Percentiles rank a stretch among this genome's conserved stretches.
Evolutionary conservation across 352 stramenopile species (phyloP).

Genomic region (Phytophthora cajani): DNA sequence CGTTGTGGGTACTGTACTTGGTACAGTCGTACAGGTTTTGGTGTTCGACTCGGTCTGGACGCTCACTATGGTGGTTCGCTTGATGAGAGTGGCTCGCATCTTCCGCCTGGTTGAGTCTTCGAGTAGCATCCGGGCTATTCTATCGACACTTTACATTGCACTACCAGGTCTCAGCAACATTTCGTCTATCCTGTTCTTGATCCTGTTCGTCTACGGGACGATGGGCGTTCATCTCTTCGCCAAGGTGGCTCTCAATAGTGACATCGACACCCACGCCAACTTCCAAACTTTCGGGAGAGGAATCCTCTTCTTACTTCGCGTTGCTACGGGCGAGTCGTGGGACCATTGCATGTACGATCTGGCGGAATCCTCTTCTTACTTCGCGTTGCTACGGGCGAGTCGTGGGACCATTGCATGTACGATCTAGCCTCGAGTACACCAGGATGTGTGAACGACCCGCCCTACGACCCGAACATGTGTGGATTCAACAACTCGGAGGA

Average conservation of each 20-base stretch:
- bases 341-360: conserved; percentile 91
- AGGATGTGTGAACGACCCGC: conserved; percentile 59
- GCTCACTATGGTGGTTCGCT: conserved; percentile 82
- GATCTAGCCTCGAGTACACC: conserved; percentile 49
- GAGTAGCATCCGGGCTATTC: conserved; percentile 82
- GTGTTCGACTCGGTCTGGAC: conserved; percentile 53
- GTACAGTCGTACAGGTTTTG: conserved; percentile 55
- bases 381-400: conserved; percentile 89
- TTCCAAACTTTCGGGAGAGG: conserved; percentile 90
- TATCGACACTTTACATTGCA: conserved; percentile 88
- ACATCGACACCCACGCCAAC: conserved; percentile 88
- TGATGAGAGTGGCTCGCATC: conserved; percentile 89
- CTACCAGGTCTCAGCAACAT: conserved; percentile 91
- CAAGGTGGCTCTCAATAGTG: conserved; percentile 68
- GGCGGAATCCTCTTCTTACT: conserved; percentile 89
- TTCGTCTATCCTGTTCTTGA: conserved; percentile 85
- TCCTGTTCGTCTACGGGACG: conserved; percentile 93
- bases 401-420: conserved; percentile 93
- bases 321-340: conserved; percentile 92
- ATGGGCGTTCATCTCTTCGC: conserved; percentile 93
- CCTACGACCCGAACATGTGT: conserved; percentile 55
- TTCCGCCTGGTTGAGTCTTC: conserved; percentile 81
- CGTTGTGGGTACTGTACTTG: conserved; percentile 58
- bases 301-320: conserved; percentile 88
- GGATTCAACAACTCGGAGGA: conserved; percentile 59